Base-by-base conservation (phyloP, 2,329 filamentous ascomycete genomes). In the Colletotrichum sp. region DNA sequence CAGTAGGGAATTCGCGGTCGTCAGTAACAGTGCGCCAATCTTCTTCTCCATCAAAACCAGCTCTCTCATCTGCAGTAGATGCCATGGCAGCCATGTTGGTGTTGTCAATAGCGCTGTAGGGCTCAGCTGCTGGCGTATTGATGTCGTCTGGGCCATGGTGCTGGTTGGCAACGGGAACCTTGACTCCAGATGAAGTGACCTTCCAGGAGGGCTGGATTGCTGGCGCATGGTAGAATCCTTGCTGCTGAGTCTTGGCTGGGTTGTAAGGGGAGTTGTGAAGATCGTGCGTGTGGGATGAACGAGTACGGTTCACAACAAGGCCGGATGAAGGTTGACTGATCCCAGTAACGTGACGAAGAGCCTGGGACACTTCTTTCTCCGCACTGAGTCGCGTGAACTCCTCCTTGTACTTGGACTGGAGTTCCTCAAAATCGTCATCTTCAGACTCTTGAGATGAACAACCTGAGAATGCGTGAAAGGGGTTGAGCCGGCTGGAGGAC, bases 1-100 rank as follows among this genome's bases (percentile, higher is more conserved):
- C 62, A 36, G 26, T 13, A 18, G 55, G 59, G 8, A 57, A 62
- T 16, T 60, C 39, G 30, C 60, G 72, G 30, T 78, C 76, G 7
- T 78, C 77, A 15, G 72, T 72, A 30, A 78, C 72, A 6, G 77
- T 78, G 9, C 66, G 69, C 77, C 77, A 78, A 57, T 78, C 77
- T 18, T 78, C 72, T 18, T 77, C 71, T n/a, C 36, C 62, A 21
- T 69, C 71, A 10, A 63, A 21, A n/a, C 26, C 39, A 13, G 70
- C 65, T 15, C 57, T 49, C 15, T 74, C 49, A 18, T 74, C 52
- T 8, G 34, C 59, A 10, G 36, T 24, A 2, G 57, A 59, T n/a
- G 74, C 44, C 65, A 74, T 69, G 6, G 59, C 34, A 15, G 59
- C 18, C 62, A 26, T 64, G 34, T 64, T 39, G 21, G 34, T 69